Evolutionary conservation across 306 rosid species (phyloP), one percentile per base, ranked within the genome.

Genomic region (Betula pendula): DNA sequence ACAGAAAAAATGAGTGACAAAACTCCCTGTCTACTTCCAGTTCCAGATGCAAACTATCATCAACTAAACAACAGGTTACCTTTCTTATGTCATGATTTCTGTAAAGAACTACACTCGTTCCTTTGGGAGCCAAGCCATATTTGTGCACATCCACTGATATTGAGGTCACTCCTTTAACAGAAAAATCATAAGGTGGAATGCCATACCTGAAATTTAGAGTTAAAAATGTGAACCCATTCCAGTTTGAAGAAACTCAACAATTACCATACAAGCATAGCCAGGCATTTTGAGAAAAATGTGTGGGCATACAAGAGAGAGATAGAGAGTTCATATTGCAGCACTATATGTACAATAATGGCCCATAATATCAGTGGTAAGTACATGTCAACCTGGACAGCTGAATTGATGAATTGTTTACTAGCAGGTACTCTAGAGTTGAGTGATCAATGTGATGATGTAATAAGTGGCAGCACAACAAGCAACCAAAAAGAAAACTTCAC

Each of bases 51-150:
- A 69, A 79, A 60, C 51, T 31, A 77, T 59, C 25, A 20, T 69
- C 11, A 19, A 53, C 71, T 2, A 19, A 71, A 68, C 50, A 83
- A 68, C 63, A 68, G 62, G 62, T 80, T 88, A 90, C 98, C 98
- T 95, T 92, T 87, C 98, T 85, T 81, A 92, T 90, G 47, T 89
- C 96, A 85, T 89, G 98, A 86, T 92, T 90, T 80, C 95, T 84
- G 80, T 90, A 95, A 65, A 95, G 84, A 74, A 95, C 92, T 70
- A 88, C 50, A 62, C 97, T 95, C 33, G 97, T 92, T 92, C 98
- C 97, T 84, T 95, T 95, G 72, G 98, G 98, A 78, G 97, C 97
- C 84, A 95, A 88, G 55, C 98, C 98, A 38, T 95, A 95, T 78
- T 95, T 95, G 82, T 95, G 98, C 87, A 92, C 98, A 82, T 95